Base-by-base conservation (phyloP, 352 stramenopile genomes). In the Thraustotheca clavata region DNA sequence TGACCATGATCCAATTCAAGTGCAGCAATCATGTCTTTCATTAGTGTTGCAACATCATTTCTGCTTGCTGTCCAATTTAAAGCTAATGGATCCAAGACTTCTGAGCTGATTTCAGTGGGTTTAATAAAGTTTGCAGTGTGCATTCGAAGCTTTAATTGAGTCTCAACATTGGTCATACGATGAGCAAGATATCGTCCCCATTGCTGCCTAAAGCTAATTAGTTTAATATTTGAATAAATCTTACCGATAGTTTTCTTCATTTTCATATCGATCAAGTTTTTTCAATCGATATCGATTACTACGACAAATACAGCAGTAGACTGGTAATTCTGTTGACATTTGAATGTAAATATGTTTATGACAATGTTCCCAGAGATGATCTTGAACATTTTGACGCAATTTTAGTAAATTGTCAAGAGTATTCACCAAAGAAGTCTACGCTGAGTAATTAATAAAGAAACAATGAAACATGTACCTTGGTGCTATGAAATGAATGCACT, bases 341-440 rank as follows among this genome's bases (percentile, higher is more conserved):
- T 65, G 57, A 11, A 65, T 40, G 57, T 65, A 65, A 7, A 65
- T 46, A 33, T 65, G 57, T 31, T 65, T 65, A 46, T 65, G 57
- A n/a, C 20, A 29, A 46, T 54, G 35, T 43, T 65, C 35, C 57
- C 57, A 65, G 27, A 65, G 43, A 1, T 2, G 11, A 2, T n/a
- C n/a, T n/a, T n/a, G n/a, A n/a, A n/a, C n/a, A n/a, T n/a, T n/a
- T n/a, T n/a, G n/a, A n/a, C n/a, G n/a, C n/a, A n/a, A n/a, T n/a
- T n/a, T n/a, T n/a, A n/a, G n/a, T n/a, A n/a, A n/a, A n/a, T n/a
- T n/a, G n/a, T n/a, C n/a, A n/a, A n/a, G n/a, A n/a, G n/a, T n/a
- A n/a, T n/a, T n/a, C n/a, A n/a, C n/a, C n/a, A n/a, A n/a, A n/a
- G n/a, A n/a, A n/a, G n/a, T n/a, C n/a, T n/a, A n/a, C n/a, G n/a